Percentiles rank a stretch among this genome's conserved stretches.
Evolutionary conservation across 192 early-diverging fungal species (phyloP).

Genomic region (Spizellomyces sp.): DNA sequence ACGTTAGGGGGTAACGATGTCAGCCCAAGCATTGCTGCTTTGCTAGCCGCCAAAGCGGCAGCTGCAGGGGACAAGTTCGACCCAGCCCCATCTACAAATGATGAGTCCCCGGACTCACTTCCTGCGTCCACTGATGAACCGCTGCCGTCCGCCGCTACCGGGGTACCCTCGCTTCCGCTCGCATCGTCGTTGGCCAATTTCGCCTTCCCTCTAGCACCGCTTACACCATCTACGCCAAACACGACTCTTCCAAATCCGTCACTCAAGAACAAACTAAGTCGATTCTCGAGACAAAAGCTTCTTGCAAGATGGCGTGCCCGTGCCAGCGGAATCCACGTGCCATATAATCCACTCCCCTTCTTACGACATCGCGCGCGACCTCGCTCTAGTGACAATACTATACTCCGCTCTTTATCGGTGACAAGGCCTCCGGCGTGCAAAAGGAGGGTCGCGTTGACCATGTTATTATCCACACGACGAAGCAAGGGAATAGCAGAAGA

Average conservation of each 20-base stretch:
- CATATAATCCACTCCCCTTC: constrained; percentile 69
- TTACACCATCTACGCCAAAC: constrained; percentile 55
- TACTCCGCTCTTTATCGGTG: constrained; percentile 80
- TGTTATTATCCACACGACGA: constrained; percentile 78
- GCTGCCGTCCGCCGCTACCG: not conserved
- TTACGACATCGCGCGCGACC: constrained; percentile 74
- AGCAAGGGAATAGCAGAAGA: constrained; percentile 51
- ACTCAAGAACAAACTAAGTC: constrained; percentile 74
- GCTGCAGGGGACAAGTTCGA: constrained; percentile 50
- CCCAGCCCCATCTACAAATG: not conserved
- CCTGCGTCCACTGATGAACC: not conserved
- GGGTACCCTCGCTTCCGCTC: not conserved
- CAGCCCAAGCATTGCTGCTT: constrained; percentile 12
- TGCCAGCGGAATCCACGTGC: constrained; percentile 91
- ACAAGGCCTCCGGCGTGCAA: constrained; percentile 85
- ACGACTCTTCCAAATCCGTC: constrained; percentile 57
- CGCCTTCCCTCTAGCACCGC: not conserved
- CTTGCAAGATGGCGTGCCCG: constrained; percentile 83
- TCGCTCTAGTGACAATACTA: constrained; percentile 84
- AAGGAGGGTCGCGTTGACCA: constrained; percentile 84
- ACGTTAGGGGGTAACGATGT: constrained; percentile 26
- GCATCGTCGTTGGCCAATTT: not conserved
- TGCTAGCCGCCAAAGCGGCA: constrained; percentile 35
- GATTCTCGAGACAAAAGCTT: constrained; percentile 76
- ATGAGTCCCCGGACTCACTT: not conserved